These are phyloP conservation scores for Globisporangium canariense DNA, from an alignment of 352 stramenopile species.

Conservation along the genomic window DNA sequence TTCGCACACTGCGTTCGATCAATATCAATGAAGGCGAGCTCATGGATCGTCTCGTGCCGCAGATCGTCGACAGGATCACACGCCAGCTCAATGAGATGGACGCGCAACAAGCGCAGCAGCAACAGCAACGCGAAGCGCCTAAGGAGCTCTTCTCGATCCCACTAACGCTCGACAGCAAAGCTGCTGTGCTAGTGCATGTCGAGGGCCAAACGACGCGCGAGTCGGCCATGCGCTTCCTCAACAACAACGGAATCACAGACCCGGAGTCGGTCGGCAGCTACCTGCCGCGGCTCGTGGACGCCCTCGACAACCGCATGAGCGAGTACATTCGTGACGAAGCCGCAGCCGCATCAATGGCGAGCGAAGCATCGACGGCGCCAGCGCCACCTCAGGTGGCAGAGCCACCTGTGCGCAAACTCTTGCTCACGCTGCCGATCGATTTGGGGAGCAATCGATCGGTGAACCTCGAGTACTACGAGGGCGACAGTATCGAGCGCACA, in stretches of 20 bases:
- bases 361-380: conserved; percentile 11
- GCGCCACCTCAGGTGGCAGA: not conserved
- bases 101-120: not conserved
- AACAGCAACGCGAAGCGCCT: conserved; percentile 9
- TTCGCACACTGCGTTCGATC: conserved; percentile 39
- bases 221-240: conserved; percentile 55
- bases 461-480: conserved; percentile 65
- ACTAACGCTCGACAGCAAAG: conserved; percentile 48
- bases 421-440: conserved; percentile 48
- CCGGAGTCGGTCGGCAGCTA: conserved; percentile 32
- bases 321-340: conserved; percentile 39
- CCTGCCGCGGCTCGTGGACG: conserved; percentile 49
- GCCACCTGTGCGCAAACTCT: conserved; percentile 22
- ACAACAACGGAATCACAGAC: conserved; percentile 52
- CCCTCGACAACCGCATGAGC: conserved; percentile 53
- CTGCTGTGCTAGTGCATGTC: conserved; percentile 54
- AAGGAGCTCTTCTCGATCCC: conserved; percentile 68
- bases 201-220: conserved; percentile 58
- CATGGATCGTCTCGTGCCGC: conserved; percentile 48
- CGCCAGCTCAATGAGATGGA: conserved; percentile 30
- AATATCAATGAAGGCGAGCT: conserved; percentile 44
- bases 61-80: conserved; percentile 61
- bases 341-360: not conserved
- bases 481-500: conserved; percentile 63
- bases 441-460: conserved; percentile 45